Base-by-base conservation (phyloP, 257 asterid genomes). In the Solanum pinnatisectum region DNA sequence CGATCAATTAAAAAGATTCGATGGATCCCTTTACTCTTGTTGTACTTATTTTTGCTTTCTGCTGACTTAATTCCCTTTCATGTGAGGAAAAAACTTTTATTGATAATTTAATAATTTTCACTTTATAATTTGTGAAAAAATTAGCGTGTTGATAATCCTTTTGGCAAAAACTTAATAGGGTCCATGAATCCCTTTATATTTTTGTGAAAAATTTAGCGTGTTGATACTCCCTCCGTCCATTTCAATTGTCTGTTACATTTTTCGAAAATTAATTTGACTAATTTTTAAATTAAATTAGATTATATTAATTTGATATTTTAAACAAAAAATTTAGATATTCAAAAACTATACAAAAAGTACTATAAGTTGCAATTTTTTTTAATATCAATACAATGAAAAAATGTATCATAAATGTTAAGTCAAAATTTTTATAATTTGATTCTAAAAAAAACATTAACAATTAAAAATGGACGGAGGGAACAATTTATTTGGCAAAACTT, bases 401-500 rank as follows among this genome's bases (percentile, higher is more conserved):
- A 52, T 49, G 0, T 0, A 5, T 16, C 1, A 0, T 16, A 52
- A 52, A 52, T 52, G 0, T 52, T 16, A 16, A 16, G 0, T 52
- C 23, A 52, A 52, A 16, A 0, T 16, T 52, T 0, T 52, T 2
- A 52, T 52, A 6, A 0, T 16, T 16, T 52, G 9, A 16, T 0
- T 52, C 1, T 52, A 39, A 16, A 52, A 52, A 16, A 44, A 16
- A 16, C 6, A 52, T 0, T 2, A 1, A 16, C 1, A 16, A 52
- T 5, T 6, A 16, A 16, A 52, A 0, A 16, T 6, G 3, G 9
- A 6, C 0, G 1, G 9, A 5, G 0, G 3, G 3, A 52, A 63
- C 23, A 63, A 23, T 23, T 63, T 27, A 63, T 23, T 23, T 60
- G 15, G 32, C 71, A 63, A 63, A 63, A 56, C 65, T 56, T 56